Evolutionary conservation across 371 early-diverging fungal species (phyloP).

Genomic region (Syncephalis plumigaleata): DNA sequence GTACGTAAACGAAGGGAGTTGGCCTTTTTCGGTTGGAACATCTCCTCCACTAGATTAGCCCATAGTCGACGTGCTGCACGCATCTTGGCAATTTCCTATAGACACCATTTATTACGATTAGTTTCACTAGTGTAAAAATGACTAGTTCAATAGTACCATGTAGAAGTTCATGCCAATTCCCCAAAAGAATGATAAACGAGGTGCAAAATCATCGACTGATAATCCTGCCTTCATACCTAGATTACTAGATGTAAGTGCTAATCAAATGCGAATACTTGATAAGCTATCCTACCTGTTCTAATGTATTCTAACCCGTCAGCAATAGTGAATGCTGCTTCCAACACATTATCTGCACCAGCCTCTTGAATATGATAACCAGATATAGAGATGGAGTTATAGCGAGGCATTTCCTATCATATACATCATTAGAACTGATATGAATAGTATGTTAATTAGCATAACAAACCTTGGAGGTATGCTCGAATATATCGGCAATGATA

Average conservation of each 20-base stretch:
- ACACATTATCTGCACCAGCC: conserved; percentile 68
- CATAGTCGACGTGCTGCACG: conserved; percentile 69
- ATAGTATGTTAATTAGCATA: not conserved
- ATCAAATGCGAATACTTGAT: not conserved
- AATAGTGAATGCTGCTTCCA: conserved; percentile 74
- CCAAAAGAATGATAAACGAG: conserved; percentile 79
- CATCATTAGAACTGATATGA: not conserved
- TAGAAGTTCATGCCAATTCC: conserved; percentile 86
- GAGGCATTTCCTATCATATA: conserved; percentile 63
- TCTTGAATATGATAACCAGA: conserved; percentile 85
- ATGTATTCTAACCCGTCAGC: conserved; percentile 75
- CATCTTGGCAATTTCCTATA: conserved; percentile 67
- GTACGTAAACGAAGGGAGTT: conserved; percentile 65
- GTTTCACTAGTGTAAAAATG: not conserved
- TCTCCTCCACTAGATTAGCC: conserved; percentile 60
- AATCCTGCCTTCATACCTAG: conserved; percentile 63
- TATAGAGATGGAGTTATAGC: conserved; percentile 80
- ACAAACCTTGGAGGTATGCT: conserved; percentile 49
- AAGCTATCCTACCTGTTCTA: conserved; percentile 25
- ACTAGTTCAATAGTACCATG: too few species aligned
- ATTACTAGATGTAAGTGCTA: not conserved
- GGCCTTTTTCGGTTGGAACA: conserved; percentile 46
- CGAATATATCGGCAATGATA: conserved; percentile 71
- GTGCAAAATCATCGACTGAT: conserved; percentile 73
- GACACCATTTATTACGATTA: not conserved